Evolutionary conservation across 2,329 filamentous ascomycete genomes (phyloP).

Genomic region (Bretziella fagacearum): DNA sequence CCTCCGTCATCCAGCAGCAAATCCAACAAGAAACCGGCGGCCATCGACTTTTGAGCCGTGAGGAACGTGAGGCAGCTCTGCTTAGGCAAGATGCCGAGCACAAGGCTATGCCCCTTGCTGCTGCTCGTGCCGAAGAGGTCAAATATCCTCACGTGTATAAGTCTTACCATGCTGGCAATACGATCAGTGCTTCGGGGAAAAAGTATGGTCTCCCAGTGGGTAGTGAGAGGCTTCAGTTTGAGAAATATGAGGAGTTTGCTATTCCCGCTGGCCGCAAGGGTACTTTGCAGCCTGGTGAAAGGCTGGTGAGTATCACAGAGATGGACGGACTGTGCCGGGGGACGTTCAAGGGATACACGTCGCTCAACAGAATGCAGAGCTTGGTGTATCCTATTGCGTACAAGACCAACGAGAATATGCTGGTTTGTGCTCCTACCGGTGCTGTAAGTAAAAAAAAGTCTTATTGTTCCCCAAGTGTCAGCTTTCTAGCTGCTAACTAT

Average conservation of each 20-base stretch:
- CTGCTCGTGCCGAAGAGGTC: constrained; percentile 53
- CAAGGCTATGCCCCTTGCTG: constrained; percentile 56
- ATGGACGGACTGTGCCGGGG: constrained; percentile 76
- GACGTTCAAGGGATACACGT: constrained; percentile 91
- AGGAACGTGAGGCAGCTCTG: constrained; percentile 64
- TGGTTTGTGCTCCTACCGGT: constrained; percentile 94
- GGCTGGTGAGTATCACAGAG: constrained; percentile 59
- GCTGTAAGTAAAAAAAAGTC: constrained; percentile 37
- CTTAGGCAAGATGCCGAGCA: constrained; percentile 64
- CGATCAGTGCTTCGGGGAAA: constrained; percentile 58
- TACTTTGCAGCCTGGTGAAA: constrained; percentile 52
- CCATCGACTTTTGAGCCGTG: constrained; percentile 46
- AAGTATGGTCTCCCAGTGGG: constrained; percentile 71
- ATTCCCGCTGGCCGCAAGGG: constrained; percentile 74
- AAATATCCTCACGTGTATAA: constrained; percentile 92
- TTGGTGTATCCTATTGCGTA: constrained; percentile 91
- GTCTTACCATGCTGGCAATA: constrained; percentile 67
- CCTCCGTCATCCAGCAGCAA: constrained; percentile 21
- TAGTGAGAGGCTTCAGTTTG: constrained; percentile 49
- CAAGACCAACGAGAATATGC: constrained; percentile 93
- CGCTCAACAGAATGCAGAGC: constrained; percentile 95
- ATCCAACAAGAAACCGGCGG: constrained; percentile 9
- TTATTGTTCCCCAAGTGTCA: not conserved
- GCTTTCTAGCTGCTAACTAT: not conserved
- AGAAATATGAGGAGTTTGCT: constrained; percentile 76